phyloP scores from a whole-genome alignment of 108 stramenopile genomes.

The Nitzschia sp. region DNA sequence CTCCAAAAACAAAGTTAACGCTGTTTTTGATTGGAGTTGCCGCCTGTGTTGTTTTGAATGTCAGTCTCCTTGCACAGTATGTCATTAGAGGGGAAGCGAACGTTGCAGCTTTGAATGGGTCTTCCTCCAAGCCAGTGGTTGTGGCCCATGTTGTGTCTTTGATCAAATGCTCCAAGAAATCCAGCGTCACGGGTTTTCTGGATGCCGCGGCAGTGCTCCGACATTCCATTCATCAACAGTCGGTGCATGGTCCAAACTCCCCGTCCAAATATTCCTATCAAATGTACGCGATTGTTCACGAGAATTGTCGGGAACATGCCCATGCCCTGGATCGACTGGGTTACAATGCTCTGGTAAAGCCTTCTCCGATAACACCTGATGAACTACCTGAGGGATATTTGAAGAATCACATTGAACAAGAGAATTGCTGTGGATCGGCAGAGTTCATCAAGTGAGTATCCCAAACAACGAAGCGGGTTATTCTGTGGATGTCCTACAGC shows the following conservation, averaged over 20 bases:
- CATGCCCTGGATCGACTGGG: slow-evolving; percentile 48
- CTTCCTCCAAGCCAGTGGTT: neutral
- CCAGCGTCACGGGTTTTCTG: slow-evolving; percentile 54
- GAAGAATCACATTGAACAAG: slow-evolving; percentile 50
- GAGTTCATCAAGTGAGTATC: slow-evolving; percentile 51
- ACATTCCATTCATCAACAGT: slow-evolving; percentile 74
- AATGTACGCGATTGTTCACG: slow-evolving; percentile 71
- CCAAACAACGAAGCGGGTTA: too few relatives aligned
- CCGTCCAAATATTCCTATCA: slow-evolving; percentile 48
- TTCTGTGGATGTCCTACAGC: too few relatives aligned
- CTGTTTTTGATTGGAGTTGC: neutral
- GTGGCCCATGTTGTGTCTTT: slow-evolving; percentile 72
- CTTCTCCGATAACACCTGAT: slow-evolving; percentile 58
- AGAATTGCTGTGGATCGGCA: slow-evolving; percentile 67
- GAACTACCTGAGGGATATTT: slow-evolving; percentile 56
- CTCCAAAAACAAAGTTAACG: too few relatives aligned
- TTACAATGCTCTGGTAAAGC: slow-evolving; percentile 50
- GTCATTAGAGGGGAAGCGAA: neutral
- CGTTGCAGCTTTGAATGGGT: neutral
- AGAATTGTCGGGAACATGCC: slow-evolving; percentile 34
- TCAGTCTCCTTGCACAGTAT: slow-evolving; percentile 1
- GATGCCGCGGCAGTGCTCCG: slow-evolving; percentile 66
- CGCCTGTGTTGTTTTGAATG: neutral
- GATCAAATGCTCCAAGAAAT: slow-evolving; percentile 60
- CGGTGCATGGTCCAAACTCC: slow-evolving; percentile 13